Conservation (phyloP, 805 yeast genomes). For the Saccharomycopsis babjevae region DNA sequence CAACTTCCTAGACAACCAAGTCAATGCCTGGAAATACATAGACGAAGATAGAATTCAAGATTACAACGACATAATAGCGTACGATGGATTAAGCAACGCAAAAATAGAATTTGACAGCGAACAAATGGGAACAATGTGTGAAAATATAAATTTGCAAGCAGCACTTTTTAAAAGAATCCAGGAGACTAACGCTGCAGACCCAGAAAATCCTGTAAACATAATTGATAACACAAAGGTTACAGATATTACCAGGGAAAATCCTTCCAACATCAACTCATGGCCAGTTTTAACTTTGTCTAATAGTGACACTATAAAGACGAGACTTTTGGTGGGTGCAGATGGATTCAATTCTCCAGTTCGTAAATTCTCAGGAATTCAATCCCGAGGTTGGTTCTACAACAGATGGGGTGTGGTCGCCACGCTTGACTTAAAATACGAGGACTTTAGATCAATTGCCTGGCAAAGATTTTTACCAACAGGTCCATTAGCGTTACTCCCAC, state of each 20-base stretch:
- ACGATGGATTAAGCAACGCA: conserved; percentile 71
- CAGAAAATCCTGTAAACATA: conserved; percentile 23
- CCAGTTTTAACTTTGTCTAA: conserved; percentile 60
- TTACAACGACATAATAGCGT: conserved; percentile 74
- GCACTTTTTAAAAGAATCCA: conserved; percentile 48
- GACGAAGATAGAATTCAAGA: conserved; percentile 61
- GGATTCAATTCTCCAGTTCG: conserved; percentile 93
- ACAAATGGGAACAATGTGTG: conserved; percentile 76
- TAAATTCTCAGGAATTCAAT: conserved; percentile 64
- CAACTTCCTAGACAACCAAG: conserved; percentile 45
- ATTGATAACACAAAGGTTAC: conserved; percentile 65
- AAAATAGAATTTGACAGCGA: conserved; percentile 61
- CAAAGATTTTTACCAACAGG: conserved; percentile 89
- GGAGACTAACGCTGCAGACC: conserved; percentile 25
- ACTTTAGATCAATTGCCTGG: conserved; percentile 71
- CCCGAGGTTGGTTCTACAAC: conserved; percentile 88
- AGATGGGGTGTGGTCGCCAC: conserved; percentile 92
- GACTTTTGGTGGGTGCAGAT: conserved; percentile 89
- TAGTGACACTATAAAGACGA: conserved; percentile 54
- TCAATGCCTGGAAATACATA: conserved; percentile 71
- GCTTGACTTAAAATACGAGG: conserved; percentile 61
- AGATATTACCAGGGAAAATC: conserved; percentile 30
- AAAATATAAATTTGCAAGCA: conserved; percentile 74
- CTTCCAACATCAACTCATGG: conserved; percentile 41
- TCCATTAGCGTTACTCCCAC: conserved; percentile 83